A percentile compares a stretch with the other conserved stretches of the same genome.
phyloP scores from a whole-genome alignment of 208 protist genomes.

The Endotrypanum monterogeii region DNA sequence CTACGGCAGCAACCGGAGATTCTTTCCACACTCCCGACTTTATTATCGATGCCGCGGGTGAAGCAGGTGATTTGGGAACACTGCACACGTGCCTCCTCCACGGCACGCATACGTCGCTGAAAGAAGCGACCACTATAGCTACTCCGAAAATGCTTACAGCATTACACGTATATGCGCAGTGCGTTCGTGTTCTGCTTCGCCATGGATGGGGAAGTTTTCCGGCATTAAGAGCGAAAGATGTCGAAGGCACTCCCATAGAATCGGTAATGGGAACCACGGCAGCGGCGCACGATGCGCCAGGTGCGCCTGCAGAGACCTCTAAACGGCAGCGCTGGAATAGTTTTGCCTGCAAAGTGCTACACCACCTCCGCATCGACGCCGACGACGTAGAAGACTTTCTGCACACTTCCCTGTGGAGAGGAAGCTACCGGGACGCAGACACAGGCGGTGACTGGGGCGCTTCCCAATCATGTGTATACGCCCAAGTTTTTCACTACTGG shows the following conservation, averaged over 20 bases:
- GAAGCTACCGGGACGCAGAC: constrained; percentile 20
- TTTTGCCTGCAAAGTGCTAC: constrained; percentile 16
- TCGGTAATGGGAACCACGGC: background rate
- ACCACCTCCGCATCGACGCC: constrained; percentile 8
- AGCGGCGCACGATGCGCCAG: background rate
- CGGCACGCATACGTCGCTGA: background rate
- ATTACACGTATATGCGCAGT: constrained; percentile 25
- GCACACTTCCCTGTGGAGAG: constrained; percentile 7
- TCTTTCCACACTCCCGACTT: constrained; percentile 21
- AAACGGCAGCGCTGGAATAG: constrained; percentile 6
- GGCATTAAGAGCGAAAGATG: background rate
- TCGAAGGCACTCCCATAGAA: background rate
- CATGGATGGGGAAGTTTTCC: constrained; percentile 17
- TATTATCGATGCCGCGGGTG: constrained; percentile 31
- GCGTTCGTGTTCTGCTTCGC: constrained; percentile 21
- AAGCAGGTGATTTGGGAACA: constrained; percentile 22
- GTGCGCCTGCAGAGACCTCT: background rate
- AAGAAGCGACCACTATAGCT: background rate
- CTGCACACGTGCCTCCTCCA: constrained; percentile 17
- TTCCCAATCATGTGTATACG: constrained; percentile 24
- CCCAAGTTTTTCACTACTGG: constrained; percentile 19
- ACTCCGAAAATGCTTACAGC: constrained; percentile 10
- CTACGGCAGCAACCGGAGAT: background rate
- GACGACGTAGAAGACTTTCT: constrained; percentile 11
- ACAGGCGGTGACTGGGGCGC: constrained; percentile 21